These are phyloP conservation scores for Suaeda aralocaspica DNA, from an alignment of 148 eudicot species.

Conservation along the genomic window DNA sequence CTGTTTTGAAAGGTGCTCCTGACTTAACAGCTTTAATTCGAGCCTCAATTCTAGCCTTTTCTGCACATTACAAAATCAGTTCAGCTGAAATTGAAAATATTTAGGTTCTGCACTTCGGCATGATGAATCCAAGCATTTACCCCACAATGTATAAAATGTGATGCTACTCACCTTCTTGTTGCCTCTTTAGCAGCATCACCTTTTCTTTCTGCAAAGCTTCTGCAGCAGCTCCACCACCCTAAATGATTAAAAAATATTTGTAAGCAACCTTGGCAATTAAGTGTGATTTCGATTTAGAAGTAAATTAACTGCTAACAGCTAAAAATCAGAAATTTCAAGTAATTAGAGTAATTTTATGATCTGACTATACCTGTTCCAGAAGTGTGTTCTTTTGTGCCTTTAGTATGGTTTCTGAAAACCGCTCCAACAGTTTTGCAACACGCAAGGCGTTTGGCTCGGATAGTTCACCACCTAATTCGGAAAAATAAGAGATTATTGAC, in stretches of 20 bases:
- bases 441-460: conserved; percentile 72
- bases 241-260: neutral
- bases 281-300: neutral
- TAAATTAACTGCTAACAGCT: neutral
- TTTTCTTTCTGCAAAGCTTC: conserved; percentile 45
- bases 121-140: too few relatives aligned
- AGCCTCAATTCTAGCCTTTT: conserved; percentile 23
- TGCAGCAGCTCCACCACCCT: conserved; percentile 47
- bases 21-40: neutral
- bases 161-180: conserved; percentile 66
- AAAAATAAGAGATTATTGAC: neutral
- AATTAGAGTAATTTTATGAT: neutral
- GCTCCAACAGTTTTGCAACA: conserved; percentile 69
- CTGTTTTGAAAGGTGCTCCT: neutral
- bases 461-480: conserved; percentile 36
- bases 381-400: conserved; percentile 59
- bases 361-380: conserved; percentile 34
- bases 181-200: conserved; percentile 48
- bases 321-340: neutral
- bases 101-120: too few relatives aligned
- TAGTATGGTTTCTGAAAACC: conserved; percentile 72
- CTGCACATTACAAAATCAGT: too few relatives aligned
- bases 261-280: neutral
- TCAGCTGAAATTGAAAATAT: too few relatives aligned
- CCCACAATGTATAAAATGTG: too few relatives aligned